Evolutionary conservation across 78 protist genomes (phyloP), one percentile per base, ranked within the genome.

Genomic region (Dictyostelium brefeldianum): DNA sequence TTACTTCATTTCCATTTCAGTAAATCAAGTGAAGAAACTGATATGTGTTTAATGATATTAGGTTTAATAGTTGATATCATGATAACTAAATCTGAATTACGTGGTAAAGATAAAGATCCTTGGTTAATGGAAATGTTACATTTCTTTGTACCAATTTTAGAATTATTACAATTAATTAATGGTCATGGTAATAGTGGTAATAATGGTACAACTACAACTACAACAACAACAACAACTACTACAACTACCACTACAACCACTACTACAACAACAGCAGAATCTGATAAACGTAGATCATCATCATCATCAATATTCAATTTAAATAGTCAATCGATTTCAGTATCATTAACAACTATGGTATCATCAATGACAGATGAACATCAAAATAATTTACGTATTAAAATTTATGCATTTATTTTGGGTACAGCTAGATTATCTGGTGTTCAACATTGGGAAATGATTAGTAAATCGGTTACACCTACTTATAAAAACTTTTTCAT

Each of bases 371-470:
- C 27, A 5, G 93, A 87, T 36, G 93, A 87, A 20, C 57, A 51
- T 36, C 83, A 64, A 46, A 56, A 78, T 50, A 81, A 87, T 36
- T 27, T 87, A 41, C 57, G 93, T 50, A 62, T 87, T 5, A 87
- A 87, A 48, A 77, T 87, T 43, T 87, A 87, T 64, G 93, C 93
- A 7, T 87, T 87, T 27, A 59, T 87, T 43, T 46, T 87, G 18
- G 93, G 93, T 43, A 77, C 93, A 4, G 74, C 93, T 5, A 22
- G 93, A 29, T 64, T 87, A 31, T 50, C 84, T 51, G 93, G 93
- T 50, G 80, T 87, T 51, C 93, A 87, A 47, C 70, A 87, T 51
- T 87, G 93, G 93, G 93, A 87, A 57, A 87, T 87, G 93, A 27
- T 87, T 36, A 53, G 36, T 54, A 74, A 77, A 20, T 54, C 83